Evolutionary conservation across 768 basidiomycete genomes (phyloP), one percentile per base, ranked within the genome.

Genomic region (Mycena latifolia): DNA sequence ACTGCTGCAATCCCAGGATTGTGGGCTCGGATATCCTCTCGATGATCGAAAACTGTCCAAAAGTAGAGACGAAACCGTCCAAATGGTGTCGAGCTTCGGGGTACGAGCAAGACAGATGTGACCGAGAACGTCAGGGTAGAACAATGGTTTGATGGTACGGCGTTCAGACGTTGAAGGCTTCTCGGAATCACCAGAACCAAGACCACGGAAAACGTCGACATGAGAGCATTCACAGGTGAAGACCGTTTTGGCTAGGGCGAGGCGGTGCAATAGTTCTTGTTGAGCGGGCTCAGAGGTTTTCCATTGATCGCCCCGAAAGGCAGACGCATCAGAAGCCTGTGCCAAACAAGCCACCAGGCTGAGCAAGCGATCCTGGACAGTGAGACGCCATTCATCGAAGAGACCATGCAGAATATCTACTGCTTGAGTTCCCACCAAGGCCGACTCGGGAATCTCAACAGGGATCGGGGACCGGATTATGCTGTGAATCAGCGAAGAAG

Each of bases 111-210:
- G 14, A 25, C 55, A 56, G 39, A 56, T 46, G 43, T 56, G 43
- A 7, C 55, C 55, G 28, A 56, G 29, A 56, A 56, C 55, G 45
- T 46, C 28, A 29, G 55, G 46, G 45, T 47, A 57, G 33, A 57
- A 47, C 9, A 57, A 15, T 18, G 43, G 55, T 24, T 56, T 56
- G n/a, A 46, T 43, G 41, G 43, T 18, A 37, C 9, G 15, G 37
- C 9, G 37, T 14, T 14, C 15, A 46, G 43, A 22, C 4, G n/a
- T n/a, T n/a, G n/a, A n/a, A n/a, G n/a, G n/a, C n/a, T n/a, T n/a
- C 24, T 22, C 4, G 43, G n/a, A 39, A 11, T 39, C 17, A 18
- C 39, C 24, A 29, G 28, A 2, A 10, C 15, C 35, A 18, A 5
- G 41, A 39, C 14, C 1, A 24, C 33, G 7, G 5, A 14, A 8